A percentile compares a stretch with the other conserved stretches of the same genome.
Conservation (phyloP, 108 stramenopile genomes). For the Cyclotella choctawhatcheeana region DNA sequence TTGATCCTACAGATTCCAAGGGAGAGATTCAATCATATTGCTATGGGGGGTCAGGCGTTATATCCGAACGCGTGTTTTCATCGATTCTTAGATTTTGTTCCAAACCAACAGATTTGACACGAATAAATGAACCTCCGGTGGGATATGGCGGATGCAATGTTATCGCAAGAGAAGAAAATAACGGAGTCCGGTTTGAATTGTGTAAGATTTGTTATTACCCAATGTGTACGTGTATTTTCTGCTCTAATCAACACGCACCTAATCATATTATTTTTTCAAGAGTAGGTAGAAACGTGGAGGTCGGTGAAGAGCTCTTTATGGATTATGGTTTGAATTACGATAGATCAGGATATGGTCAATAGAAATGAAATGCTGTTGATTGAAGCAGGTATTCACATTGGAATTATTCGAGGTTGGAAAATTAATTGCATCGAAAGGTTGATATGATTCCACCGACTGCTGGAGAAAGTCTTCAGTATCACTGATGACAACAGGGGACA, state of each 20-base stretch:
- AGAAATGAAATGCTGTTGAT: no score
- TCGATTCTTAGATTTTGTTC: conserved; percentile 34
- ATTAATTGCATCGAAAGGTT: no score
- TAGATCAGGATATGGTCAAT: conserved; percentile 70
- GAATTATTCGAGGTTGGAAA: no score
- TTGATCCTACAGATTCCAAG: conserved; percentile 74
- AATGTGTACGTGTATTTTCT: no score
- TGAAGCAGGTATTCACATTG: no score
- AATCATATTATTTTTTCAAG: no score
- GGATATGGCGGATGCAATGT: conserved; percentile 69
- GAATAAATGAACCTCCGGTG: conserved; percentile 85
- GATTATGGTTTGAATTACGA: conserved; percentile 86
- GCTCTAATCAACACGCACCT: no score
- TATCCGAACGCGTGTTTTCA: conserved; percentile 28
- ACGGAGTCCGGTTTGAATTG: conserved; percentile 63
- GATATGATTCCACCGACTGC: no score
- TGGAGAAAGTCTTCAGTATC: no score
- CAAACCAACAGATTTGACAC: conserved; percentile 60
- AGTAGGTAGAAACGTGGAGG: conserved; percentile 66
- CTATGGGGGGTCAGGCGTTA: conserved; percentile 51
- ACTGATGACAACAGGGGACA: no score
- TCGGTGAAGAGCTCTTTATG: conserved; percentile 76
- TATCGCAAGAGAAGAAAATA: conserved; percentile 58
- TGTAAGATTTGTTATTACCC: no score
- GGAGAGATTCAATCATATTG: conserved; percentile 59